Evolutionary conservation across 345 rosid genomes (phyloP).

Genomic region (Hypericum perforatum): DNA sequence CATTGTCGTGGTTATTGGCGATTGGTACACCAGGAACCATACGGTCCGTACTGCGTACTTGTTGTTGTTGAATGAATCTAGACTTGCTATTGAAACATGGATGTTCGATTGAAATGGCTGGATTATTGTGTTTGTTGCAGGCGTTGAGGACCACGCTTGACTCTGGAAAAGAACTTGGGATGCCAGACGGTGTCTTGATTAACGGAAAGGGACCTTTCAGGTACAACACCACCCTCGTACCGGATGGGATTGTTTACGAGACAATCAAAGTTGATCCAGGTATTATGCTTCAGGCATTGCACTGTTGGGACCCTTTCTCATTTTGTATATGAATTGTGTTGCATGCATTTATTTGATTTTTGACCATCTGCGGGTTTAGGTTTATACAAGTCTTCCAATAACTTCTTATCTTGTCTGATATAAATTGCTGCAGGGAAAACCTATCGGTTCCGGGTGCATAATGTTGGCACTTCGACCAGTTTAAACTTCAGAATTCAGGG

Average conservation of each 20-base stretch:
- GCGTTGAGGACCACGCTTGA: conserved; percentile 61
- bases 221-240: conserved; percentile 63
- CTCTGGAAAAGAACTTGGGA: conserved; percentile 77
- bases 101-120: conserved; percentile 7
- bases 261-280: conserved; percentile 73
- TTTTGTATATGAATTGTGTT: background rate
- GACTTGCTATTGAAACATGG: background rate
- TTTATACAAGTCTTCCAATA: no score
- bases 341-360: conserved; percentile 1
- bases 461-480: conserved; percentile 85
- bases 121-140: conserved; percentile 23
- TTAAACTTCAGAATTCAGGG: conserved; percentile 91
- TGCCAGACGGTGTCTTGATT: conserved; percentile 95
- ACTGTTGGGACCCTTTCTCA: background rate
- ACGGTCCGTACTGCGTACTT: conserved; percentile 55
- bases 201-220: conserved; percentile 89
- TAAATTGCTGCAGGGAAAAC: conserved; percentile 53
- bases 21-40: conserved; percentile 79
- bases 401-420: no score
- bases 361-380: conserved; percentile 6
- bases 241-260: conserved; percentile 66
- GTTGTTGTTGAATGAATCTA: background rate
- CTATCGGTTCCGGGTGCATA: conserved; percentile 72
- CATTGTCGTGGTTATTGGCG: conserved; percentile 54
- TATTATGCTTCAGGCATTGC: conserved; percentile 8